Percentiles rank a stretch among this genome's conserved stretches.
phyloP scores from a whole-genome alignment of 2,329 filamentous ascomycete species.

The Aspergillus arachidicola region DNA sequence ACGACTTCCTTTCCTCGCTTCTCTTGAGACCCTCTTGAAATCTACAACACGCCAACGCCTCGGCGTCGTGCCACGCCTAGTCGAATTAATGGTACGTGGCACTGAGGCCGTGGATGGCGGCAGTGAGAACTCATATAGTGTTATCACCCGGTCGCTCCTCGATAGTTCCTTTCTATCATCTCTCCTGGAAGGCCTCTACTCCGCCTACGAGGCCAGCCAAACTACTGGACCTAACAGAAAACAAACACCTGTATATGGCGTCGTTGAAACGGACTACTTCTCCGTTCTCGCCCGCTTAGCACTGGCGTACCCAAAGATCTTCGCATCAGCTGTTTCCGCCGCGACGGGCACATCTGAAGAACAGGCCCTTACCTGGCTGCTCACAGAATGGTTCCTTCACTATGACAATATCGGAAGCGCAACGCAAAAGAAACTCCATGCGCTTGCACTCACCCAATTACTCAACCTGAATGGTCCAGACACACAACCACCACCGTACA shows the following conservation, averaged over 20 bases:
- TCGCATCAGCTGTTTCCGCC: constrained; percentile 57
- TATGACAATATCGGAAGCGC: constrained; percentile 52
- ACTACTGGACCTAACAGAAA: constrained; percentile 78
- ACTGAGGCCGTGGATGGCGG: constrained; percentile 64
- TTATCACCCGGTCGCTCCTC: constrained; percentile 68
- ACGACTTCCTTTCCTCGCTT: constrained; percentile 39
- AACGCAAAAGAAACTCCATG: constrained; percentile 51
- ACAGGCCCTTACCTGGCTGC: constrained; percentile 44
- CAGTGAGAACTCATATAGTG: constrained; percentile 57
- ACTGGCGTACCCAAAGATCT: constrained; percentile 69
- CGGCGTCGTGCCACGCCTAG: constrained; percentile 48
- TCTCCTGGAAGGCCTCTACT: constrained; percentile 67
- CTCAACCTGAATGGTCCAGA: constrained; percentile 41
- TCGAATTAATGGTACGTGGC: constrained; percentile 67
- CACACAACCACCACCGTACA: constrained; percentile 41
- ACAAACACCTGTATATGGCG: constrained; percentile 68
- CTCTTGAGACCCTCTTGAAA: constrained; percentile 44
- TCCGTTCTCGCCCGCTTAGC: constrained; percentile 78
- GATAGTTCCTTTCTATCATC: constrained; percentile 64
- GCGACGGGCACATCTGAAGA: constrained; percentile 38
- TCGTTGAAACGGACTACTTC: constrained; percentile 84
- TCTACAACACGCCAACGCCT: constrained; percentile 43
- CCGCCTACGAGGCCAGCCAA: constrained; percentile 72
- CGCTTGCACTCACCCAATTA: constrained; percentile 49
- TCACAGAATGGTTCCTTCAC: constrained; percentile 52